phyloP scores from a whole-genome alignment of 2,329 filamentous ascomycete genomes.

The Pseudogymnoascus sp. region DNA sequence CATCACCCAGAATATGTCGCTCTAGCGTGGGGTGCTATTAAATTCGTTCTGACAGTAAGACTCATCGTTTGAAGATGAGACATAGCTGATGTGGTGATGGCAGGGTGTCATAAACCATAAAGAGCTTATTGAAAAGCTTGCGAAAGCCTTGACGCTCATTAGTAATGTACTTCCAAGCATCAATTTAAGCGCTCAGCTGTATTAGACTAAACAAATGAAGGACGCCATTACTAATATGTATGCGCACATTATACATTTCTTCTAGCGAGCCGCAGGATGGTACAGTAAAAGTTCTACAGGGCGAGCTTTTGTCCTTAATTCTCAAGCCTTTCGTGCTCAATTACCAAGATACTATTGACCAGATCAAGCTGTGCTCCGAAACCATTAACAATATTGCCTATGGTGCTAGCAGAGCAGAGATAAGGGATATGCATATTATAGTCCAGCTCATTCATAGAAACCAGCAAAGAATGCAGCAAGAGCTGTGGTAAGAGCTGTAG shows the following conservation, averaged over 20 bases:
- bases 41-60: constrained; percentile 22
- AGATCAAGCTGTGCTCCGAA: constrained; percentile 11
- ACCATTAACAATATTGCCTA: constrained; percentile 5
- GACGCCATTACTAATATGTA: constrained; percentile 12
- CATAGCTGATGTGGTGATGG: background rate
- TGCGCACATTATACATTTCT: constrained; percentile 14
- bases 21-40: constrained; percentile 22
- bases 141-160: constrained; percentile 13
- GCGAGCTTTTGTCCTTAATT: constrained; percentile 8
- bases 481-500: background rate
- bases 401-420: constrained; percentile 9
- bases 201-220: constrained; percentile 13
- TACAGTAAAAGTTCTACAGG: constrained; percentile 11
- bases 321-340: constrained; percentile 10
- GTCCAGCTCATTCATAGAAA: constrained; percentile 7
- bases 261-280: constrained; percentile 13
- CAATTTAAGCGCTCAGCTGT: constrained; percentile 9
- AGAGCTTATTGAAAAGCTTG: constrained; percentile 13
- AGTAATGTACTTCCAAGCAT: constrained; percentile 12
- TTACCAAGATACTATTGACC: constrained; percentile 11
- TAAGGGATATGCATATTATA: constrained; percentile 11
- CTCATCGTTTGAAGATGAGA: background rate
- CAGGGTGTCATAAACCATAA: constrained; percentile 17
- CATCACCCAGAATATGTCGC: constrained; percentile 23
- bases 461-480: background rate